phyloP scores from a whole-genome alignment of 73 alveolate genomes.

The Paramecium sexaurelia region DNA sequence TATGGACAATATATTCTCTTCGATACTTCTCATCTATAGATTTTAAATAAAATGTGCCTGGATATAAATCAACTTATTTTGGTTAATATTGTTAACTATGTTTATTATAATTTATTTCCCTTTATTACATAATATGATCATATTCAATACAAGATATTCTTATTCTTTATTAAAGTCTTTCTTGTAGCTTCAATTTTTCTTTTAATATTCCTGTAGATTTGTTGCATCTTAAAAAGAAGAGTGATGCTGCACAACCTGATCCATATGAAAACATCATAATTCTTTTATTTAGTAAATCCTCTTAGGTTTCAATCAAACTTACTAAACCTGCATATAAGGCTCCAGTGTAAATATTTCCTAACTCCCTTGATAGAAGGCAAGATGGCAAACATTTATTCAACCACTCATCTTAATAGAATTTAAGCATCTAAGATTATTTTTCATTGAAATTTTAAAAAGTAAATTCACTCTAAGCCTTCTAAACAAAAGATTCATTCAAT shows the following conservation, averaged over 20 bases:
- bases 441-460: constrained; percentile 48
- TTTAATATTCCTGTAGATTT: constrained; percentile 67
- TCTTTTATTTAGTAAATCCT: constrained; percentile 83
- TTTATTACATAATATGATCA: constrained; percentile 80
- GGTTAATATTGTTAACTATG: constrained; percentile 78
- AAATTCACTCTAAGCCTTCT: constrained; percentile 3
- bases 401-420: constrained; percentile 76
- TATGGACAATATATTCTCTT: constrained; percentile 62
- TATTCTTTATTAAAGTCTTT: constrained; percentile 77
- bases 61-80: constrained; percentile 78
- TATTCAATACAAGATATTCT: constrained; percentile 82
- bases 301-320: constrained; percentile 78
- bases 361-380: constrained; percentile 79
- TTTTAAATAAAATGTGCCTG: constrained; percentile 87
- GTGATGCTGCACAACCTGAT: constrained; percentile 97
- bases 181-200: constrained; percentile 69
- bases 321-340: constrained; percentile 86
- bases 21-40: constrained; percentile 90
- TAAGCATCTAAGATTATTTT: constrained; percentile 71
- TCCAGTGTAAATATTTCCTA: constrained; percentile 97
- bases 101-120: constrained; percentile 81
- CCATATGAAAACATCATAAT: constrained; percentile 96
- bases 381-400: constrained; percentile 83
- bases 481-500: constrained; percentile 67
- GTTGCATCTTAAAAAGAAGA: constrained; percentile 78